Base-by-base conservation (phyloP, 2,329 filamentous ascomycete species). In the Didymella pomorum region DNA sequence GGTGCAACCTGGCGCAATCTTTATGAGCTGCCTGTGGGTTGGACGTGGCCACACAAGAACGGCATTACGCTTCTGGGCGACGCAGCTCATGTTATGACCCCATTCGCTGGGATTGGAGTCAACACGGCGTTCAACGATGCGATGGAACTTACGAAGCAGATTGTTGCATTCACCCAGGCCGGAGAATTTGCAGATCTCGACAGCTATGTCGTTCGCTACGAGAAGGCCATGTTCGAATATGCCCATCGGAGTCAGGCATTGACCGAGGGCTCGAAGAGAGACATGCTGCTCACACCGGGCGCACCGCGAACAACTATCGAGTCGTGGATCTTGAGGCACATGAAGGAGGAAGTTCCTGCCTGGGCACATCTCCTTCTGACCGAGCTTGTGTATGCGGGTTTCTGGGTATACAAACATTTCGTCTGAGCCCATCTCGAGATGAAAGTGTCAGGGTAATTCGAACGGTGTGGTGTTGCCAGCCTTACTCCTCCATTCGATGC, bases 231-330 rank as follows among this genome's bases (percentile, higher is more conserved):
- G 76, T 78, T 77, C 48, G 53, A 44, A n/a, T 64, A 74, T 8
- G 73, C 74, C n/a, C 73, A 71, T 14, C 63, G 65, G 43, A 74
- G 64, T n/a, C 71, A 76, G 50, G 62, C 71, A 39, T 41, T 71
- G 53, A 79, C 76, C 10, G 80, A 80, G 46, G 81, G 84, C 53
- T 66, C 79, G 65, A 79, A 80, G 66, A 71, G 75, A 28, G 74
- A 79, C 37, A 83, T 81, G 79, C 78, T 84, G 64, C 81, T 82
- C 58, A 82, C 79, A 0, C 74, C 78, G 3, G 80, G 78, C 2
- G 78, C 79, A 10, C 83, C 83, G 18, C 71, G 78, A 43, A 70
- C 53, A n/a, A 56, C 39, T 2, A 80, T 85, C 52, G 77, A 80
- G 23, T 74, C 63, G 25, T 79, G 60, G 57, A 42, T 68, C 3